Base-by-base conservation (phyloP, 2,329 filamentous ascomycete genomes). In the Aspergillus ibericus region DNA sequence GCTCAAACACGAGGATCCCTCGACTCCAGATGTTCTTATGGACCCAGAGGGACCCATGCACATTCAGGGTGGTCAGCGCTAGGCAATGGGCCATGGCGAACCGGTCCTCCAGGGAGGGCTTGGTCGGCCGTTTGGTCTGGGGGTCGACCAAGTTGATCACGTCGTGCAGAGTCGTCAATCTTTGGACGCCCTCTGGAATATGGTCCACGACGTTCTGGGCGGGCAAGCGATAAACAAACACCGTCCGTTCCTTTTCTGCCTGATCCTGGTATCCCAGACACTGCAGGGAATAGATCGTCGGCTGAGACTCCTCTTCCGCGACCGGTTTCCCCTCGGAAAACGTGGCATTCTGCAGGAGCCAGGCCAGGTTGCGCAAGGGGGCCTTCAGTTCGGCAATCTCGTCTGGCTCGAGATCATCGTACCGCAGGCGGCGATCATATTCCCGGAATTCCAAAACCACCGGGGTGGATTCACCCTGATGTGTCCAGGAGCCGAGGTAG, bases 11-110 rank as follows among this genome's bases (percentile, higher is more conserved):
- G 2, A 71, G 59, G 35, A 71, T 67, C 1, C 69, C 68, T 35
- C 63, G 61, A 56, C 68, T 70, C 68, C 69, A 70, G 49, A 71
- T 68, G 22, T 71, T 71, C 46, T 70, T 71, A 55, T 71, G 68
- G 5, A 71, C 55, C 69, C 69, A 71, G 15, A 59, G 58, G 6
- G 67, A 71, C 25, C 58, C 67, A 49, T 71, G 68, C 6, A 71
- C 53, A 35, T 71, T 69, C 7, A 60, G 57, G 13, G 69, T 40
- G 2, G 68, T 70, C 29, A 68, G 27, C 5, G 68, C 69, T 6
- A 70, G 67, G 32, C 63, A 67, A 40, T 68, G 62, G 1, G 66
- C 67, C 46, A 70, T 66, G 53, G 53, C 63, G 50, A 70, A 70
- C 3, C 68, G 63, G 38, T 70, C 64, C 22, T 64, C 61, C 0